Evolutionary conservation across 1,284 basidiomycete genomes (phyloP).

Genomic region (Erythrobasidium hasegawianum): DNA sequence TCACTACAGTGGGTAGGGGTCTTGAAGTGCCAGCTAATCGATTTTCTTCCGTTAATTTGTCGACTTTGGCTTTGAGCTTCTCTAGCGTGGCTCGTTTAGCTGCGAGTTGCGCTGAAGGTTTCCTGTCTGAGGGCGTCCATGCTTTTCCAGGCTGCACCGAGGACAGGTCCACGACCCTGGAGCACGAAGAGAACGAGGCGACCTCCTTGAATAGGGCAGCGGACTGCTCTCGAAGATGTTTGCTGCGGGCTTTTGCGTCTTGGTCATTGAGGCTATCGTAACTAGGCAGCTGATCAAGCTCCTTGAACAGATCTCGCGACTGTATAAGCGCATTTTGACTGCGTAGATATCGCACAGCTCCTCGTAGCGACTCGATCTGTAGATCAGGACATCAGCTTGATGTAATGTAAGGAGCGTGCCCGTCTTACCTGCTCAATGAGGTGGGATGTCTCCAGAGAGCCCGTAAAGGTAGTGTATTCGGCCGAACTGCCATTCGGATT

Average conservation of each 20-base stretch:
- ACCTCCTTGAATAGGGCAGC: conserved; percentile 22
- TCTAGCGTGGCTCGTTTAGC: conserved; percentile 22
- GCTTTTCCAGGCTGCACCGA: conserved; percentile 6
- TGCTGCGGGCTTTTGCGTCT: not conserved
- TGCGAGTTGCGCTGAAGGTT: conserved; percentile 25
- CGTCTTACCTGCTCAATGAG: conserved; percentile 75
- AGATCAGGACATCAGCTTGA: no score
- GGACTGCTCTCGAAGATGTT: conserved; percentile 13
- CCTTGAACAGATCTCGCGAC: conserved; percentile 76
- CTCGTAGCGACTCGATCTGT: conserved; percentile 82
- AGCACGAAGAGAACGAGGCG: conserved; percentile 14
- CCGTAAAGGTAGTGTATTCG: conserved; percentile 66
- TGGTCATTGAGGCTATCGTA: conserved; percentile 30
- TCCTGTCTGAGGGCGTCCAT: conserved; percentile 19
- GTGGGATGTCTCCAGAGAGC: conserved; percentile 75
- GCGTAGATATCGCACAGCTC: conserved; percentile 81
- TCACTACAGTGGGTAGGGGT: no score
- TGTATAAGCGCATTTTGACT: conserved; percentile 89
- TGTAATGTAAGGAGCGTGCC: no score
- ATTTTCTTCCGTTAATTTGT: conserved; percentile 20
- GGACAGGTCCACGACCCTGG: conserved; percentile 26
- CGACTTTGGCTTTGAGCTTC: conserved; percentile 25
- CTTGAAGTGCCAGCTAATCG: not conserved
- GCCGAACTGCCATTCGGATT: conserved; percentile 50
- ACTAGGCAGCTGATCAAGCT: conserved; percentile 69